Base-by-base conservation (phyloP, 495 filamentous ascomycete species). In the Lepidopterella palustris region DNA sequence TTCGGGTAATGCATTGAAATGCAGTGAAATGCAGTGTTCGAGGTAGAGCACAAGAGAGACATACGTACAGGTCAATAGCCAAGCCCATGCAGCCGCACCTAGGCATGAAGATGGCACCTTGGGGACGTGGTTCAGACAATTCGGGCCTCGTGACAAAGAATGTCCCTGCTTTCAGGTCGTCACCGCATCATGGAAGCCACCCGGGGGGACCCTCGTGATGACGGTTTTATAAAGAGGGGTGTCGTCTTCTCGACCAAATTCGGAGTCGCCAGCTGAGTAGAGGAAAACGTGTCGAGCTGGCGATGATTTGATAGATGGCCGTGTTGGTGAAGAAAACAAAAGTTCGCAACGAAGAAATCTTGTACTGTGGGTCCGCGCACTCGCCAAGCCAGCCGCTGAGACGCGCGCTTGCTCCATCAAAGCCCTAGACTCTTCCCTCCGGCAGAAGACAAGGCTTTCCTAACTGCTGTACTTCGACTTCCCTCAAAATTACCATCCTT, bases 171-270 rank as follows among this genome's bases (percentile, higher is more conserved):
- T 80, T 87, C 82, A 96, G 92, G 92, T 97, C 92, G 91, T 96
- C 92, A 91, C 74, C 89, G 84, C 79, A 84, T 97, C 92, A 92
- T 97, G 92, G 89, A 80, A 85, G 86, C 90, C 69, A 73, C 79
- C 71, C 72, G 53, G 64, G 70, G 73, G 70, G 71, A 85, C 89
- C 88, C 92, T 97, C 92, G 87, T 90, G 87, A 90, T 84, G 84
- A 97, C 90, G 92, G 92, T 97, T 97, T 97, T 97, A 89, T 81
- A 89, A 85, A 88, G 83, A 87, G 83, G 78, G 78, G 76, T 68
- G 72, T 69, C 76, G 79, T 79, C 70, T 74, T 92, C 88, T 92
- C 77, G 88, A 89, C 92, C 84, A 89, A 85, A 73, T 82, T 87
- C 85, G 86, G 87, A 91, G 79, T 88, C 83, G 84, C 79, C 87